Percentiles rank a stretch among this genome's conserved stretches.
phyloP scores from a whole-genome alignment of 495 filamentous ascomycete genomes.

The Parmelia sp. region DNA sequence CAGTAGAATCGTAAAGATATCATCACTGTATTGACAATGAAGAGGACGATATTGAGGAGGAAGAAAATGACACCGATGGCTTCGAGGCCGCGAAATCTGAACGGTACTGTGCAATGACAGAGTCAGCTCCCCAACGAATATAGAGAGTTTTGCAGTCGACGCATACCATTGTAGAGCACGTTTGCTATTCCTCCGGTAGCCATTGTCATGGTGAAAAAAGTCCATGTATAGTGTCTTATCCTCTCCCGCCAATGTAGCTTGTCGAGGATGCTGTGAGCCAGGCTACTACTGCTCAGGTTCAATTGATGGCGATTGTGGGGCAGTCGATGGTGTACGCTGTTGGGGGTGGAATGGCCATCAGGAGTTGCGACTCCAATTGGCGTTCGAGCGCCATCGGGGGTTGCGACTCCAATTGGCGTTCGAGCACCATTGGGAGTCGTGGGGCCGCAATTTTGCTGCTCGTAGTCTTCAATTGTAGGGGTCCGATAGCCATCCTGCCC shows the following conservation, averaged over 20 bases:
- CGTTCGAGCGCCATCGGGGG: neutral
- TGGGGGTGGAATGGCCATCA: neutral
- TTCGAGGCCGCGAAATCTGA: conserved; percentile 60
- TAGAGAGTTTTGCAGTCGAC: neutral
- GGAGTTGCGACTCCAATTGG: neutral
- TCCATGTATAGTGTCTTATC: conserved; percentile 55
- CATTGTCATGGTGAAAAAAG: conserved; percentile 71
- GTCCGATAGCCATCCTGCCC: conserved; percentile 47
- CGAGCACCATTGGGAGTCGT: neutral
- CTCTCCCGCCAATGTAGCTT: conserved; percentile 42
- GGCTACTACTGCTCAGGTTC: conserved; percentile 15
- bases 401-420: neutral
- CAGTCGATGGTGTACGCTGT: conserved; percentile 5
- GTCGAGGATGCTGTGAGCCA: conserved; percentile 16
- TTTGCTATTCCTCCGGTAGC: conserved; percentile 81
- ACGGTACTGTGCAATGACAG: conserved; percentile 50
- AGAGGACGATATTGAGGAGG: conserved; percentile 67
- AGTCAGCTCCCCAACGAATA: neutral
- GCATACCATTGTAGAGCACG: conserved; percentile 61
- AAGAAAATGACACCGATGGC: conserved; percentile 69
- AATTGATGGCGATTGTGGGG: conserved; percentile 12
- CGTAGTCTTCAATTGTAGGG: conserved; percentile 45
- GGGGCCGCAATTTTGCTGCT: conserved; percentile 19
- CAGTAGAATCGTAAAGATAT: conserved; percentile 63
- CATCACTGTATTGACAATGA: conserved; percentile 60